Conservation (phyloP, 768 basidiomycete species). For the Tulasnella sp. region DNA sequence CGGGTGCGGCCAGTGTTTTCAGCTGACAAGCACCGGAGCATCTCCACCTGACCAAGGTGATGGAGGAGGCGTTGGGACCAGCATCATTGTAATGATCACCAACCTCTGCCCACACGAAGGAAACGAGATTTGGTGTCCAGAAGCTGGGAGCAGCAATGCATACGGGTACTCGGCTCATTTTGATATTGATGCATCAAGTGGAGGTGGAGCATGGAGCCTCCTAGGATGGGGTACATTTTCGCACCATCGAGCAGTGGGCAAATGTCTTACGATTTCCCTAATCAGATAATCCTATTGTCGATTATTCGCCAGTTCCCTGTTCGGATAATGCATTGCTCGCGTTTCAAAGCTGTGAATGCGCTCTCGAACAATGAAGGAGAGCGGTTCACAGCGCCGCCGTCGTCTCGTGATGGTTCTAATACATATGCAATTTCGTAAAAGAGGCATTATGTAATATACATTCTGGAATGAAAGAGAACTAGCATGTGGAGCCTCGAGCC, state of each 20-base stretch:
- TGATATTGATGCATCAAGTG: slow-evolving; percentile 10
- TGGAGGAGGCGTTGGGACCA: not conserved
- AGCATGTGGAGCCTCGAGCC: too few species aligned
- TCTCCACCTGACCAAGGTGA: slow-evolving; percentile 11
- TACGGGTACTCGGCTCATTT: slow-evolving; percentile 9
- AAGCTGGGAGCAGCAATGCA: not conserved
- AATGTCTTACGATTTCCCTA: not conserved
- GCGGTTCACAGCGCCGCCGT: not conserved
- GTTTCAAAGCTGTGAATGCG: not conserved
- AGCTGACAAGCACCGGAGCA: slow-evolving; percentile 6
- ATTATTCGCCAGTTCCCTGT: not conserved
- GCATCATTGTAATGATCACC: slow-evolving; percentile 6
- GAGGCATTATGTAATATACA: too few species aligned
- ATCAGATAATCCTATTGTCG: slow-evolving; percentile 11
- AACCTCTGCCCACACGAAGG: slow-evolving; percentile 17
- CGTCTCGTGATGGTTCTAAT: not conserved
- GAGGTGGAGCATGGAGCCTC: not conserved
- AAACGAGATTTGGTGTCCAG: slow-evolving; percentile 13
- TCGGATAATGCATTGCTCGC: not conserved
- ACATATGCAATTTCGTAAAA: not conserved
- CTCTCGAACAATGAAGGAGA: not conserved
- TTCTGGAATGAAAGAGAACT: too few species aligned
- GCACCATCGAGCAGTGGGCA: not conserved
- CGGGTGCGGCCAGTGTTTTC: slow-evolving; percentile 10
- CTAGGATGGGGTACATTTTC: slow-evolving; percentile 9